phyloP scores from a whole-genome alignment of 306 rosid genomes.

The Pyrus bretschneideri region DNA sequence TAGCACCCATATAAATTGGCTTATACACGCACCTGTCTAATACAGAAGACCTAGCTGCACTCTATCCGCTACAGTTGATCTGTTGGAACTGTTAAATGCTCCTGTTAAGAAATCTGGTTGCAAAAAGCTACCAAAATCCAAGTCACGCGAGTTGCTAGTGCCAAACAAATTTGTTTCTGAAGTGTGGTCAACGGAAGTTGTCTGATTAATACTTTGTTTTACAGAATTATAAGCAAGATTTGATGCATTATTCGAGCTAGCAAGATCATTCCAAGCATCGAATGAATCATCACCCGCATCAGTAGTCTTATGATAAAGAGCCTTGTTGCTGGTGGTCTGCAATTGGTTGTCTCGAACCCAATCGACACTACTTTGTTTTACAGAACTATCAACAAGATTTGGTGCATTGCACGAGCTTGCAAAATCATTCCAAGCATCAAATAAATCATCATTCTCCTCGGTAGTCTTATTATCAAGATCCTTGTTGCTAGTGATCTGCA shows the following conservation, averaged over 20 bases:
- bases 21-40: constrained; percentile 47
- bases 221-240: constrained; percentile 32
- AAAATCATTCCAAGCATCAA: too few relatives aligned
- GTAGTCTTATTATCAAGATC: too few relatives aligned
- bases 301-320: constrained; percentile 21
- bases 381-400: constrained; percentile 32
- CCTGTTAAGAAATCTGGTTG: constrained; percentile 40
- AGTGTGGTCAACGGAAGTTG: constrained; percentile 27
- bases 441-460: too few relatives aligned
- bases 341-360: too few relatives aligned
- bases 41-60: constrained; percentile 8
- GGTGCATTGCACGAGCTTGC: constrained; percentile 20
- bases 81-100: constrained; percentile 28
- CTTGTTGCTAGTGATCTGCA: too few relatives aligned
- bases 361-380: constrained; percentile 20
- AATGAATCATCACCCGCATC: constrained; percentile 30
- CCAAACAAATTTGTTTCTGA: constrained; percentile 38
- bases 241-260: constrained; percentile 33
- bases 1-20: constrained; percentile 3
- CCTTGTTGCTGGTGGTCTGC: constrained; percentile 9
- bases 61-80: constrained; percentile 27
- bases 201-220: constrained; percentile 26
- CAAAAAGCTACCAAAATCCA: constrained; percentile 35
- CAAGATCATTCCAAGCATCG: constrained; percentile 60
- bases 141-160: constrained; percentile 31